Percentiles rank a stretch among this genome's conserved stretches.
These are phyloP conservation scores for Elsinoe perseae DNA, from an alignment of 2,329 filamentous ascomycete species.

Conservation along the genomic window DNA sequence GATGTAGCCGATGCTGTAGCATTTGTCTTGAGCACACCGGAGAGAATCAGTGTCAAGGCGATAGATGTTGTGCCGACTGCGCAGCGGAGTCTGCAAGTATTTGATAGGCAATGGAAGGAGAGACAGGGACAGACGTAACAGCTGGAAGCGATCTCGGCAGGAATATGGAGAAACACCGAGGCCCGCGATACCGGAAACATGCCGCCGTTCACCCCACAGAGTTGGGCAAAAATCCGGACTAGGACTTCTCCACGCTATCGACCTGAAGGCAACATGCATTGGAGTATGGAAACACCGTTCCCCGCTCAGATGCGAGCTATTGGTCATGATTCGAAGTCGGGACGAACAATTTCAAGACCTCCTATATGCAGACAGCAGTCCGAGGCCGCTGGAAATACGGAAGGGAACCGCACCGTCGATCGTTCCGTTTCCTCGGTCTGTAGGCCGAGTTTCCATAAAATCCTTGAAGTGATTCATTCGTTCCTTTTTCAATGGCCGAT, in stretches of 20 bases:
- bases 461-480: neutral
- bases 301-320: neutral
- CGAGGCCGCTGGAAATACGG: neutral
- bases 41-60: constrained; percentile 39
- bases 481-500: neutral
- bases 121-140: constrained; percentile 7
- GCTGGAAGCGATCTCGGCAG: neutral
- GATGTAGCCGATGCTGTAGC: constrained; percentile 39
- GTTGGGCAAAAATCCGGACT: neutral
- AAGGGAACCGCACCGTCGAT: neutral
- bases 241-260: neutral
- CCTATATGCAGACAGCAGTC: too few relatives aligned
- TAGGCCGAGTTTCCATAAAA: neutral
- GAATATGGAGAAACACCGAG: neutral
- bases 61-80: constrained; percentile 42
- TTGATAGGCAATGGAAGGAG: constrained; percentile 32
- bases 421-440: neutral
- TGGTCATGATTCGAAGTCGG: neutral
- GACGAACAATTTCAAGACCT: too few relatives aligned
- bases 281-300: neutral
- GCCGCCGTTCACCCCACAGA: neutral
- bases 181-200: neutral
- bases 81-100: constrained; percentile 32
- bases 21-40: constrained; percentile 38
- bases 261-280: too few relatives aligned